phyloP scores from a whole-genome alignment of 805 yeast genomes.

The Myxozyma geophila region DNA sequence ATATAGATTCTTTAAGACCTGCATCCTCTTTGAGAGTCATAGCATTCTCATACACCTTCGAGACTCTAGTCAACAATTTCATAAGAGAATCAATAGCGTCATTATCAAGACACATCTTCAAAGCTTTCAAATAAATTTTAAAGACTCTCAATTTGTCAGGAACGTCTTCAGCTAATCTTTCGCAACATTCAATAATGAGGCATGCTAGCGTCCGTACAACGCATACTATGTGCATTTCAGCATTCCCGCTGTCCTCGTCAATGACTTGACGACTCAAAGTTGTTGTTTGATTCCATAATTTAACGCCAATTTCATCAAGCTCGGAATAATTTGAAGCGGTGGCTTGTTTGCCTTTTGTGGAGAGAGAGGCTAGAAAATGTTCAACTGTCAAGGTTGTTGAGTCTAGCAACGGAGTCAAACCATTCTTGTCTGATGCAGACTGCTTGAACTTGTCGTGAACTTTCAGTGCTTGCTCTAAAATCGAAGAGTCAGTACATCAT shows the following conservation, averaged over 20 bases:
- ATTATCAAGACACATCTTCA: constrained; percentile 26
- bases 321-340: not conserved
- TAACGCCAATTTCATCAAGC: constrained; percentile 15
- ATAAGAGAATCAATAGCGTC: constrained; percentile 19
- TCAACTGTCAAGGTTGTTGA: constrained; percentile 14
- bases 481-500: not conserved
- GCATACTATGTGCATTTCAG: constrained; percentile 12
- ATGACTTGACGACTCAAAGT: constrained; percentile 5
- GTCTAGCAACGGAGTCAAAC: constrained; percentile 16
- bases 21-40: not conserved
- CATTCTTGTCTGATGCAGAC: constrained; percentile 1
- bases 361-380: constrained; percentile 18
- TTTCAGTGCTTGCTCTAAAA: constrained; percentile 4
- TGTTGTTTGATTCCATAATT: constrained; percentile 29
- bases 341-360: constrained; percentile 5
- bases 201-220: constrained; percentile 26
- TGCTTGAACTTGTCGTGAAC: constrained; percentile 4
- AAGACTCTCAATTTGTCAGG: constrained; percentile 17
- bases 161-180: constrained; percentile 8
- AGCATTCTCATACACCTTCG: constrained; percentile 9
- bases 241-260: not conserved
- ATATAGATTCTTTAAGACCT: not conserved
- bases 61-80: constrained; percentile 12
- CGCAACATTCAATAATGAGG: constrained; percentile 24
- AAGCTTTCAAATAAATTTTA: constrained; percentile 22